Base-by-base conservation (phyloP, 768 basidiomycete species). In the Pulveroboletus ravenelii region DNA sequence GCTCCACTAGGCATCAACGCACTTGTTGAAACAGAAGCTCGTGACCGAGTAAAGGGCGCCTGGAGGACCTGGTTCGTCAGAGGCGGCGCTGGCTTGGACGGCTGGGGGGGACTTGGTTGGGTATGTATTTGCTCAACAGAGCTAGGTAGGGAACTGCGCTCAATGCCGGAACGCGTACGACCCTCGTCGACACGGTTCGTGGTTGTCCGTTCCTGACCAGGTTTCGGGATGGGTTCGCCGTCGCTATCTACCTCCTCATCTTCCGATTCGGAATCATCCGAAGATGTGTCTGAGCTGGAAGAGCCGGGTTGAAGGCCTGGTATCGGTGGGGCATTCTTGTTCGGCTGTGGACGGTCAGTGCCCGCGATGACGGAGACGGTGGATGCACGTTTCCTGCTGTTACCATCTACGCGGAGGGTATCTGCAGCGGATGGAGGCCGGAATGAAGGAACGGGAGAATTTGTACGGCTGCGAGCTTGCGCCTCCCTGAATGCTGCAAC, bases 401-500 rank as follows among this genome's bases (percentile, higher is more conserved):
- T 62, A 1, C 18, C 45, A 17, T 70, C 67, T 42, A 56, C 40
- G 17, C 69, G 67, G 32, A 68, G 59, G 6, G 61, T 64, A 36
- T 70, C 69, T 34, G 61, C 50, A 15, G 61, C 43, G 3, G 69
- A 73, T 29, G 72, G 72, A 10, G 72, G 76, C 41, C 70, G 74
- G 56, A 72, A 73, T 32, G 72, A 78, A 29, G 82, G 78, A 0
- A 68, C 74, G 10, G 86, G 85, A 0, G 84, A 86, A 46, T 77
- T 79, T 12, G 84, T 74, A 25, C 74, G 66, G 56, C 82, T 74
- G 37, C 86, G 72, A 5, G 86, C 84, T 49, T 87, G 85, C 17
- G 79, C 85, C 71, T 89, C 87, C 47, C 85, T 79, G 62, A 90
- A 90, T 3, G 88, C 88, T 3, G 86, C 88, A 30, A 90, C 83